Conservation (phyloP, 768 basidiomycete species). For the Xerocomellus intermedius region DNA sequence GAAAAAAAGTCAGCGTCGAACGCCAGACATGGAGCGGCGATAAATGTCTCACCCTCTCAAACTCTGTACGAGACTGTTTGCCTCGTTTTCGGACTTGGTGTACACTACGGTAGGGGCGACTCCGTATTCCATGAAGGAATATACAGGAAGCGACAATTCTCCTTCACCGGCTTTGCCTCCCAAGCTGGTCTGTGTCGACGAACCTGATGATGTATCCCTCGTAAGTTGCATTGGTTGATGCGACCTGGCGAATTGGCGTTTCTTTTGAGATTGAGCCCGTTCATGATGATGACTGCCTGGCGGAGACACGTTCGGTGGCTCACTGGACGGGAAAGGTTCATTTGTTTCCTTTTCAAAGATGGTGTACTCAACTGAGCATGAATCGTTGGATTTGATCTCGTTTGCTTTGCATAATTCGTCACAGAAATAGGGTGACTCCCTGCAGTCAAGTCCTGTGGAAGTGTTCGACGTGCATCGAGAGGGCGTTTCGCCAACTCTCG, state of each 20-base stretch:
- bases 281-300: neutral
- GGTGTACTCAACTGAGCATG: slow-evolving; percentile 13
- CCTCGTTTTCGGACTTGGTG: slow-evolving; percentile 40
- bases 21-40: neutral
- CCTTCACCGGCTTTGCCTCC: neutral
- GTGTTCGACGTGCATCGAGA: neutral
- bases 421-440: neutral
- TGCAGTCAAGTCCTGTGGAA: neutral
- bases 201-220: slow-evolving; percentile 1
- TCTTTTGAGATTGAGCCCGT: neutral
- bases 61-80: slow-evolving; percentile 37
- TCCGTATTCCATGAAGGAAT: slow-evolving; percentile 38
- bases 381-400: neutral
- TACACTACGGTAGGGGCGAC: slow-evolving; percentile 37
- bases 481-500: neutral
- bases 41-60: slow-evolving; percentile 36
- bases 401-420: neutral
- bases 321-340: slow-evolving; percentile 2
- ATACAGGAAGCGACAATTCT: slow-evolving; percentile 28
- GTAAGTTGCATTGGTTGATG: neutral
- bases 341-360: neutral
- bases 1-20: neutral
- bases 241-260: neutral
- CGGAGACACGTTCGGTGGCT: neutral
- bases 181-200: slow-evolving; percentile 1